Conservation (phyloP, 495 filamentous ascomycete genomes). For the Penicillium arizonense region DNA sequence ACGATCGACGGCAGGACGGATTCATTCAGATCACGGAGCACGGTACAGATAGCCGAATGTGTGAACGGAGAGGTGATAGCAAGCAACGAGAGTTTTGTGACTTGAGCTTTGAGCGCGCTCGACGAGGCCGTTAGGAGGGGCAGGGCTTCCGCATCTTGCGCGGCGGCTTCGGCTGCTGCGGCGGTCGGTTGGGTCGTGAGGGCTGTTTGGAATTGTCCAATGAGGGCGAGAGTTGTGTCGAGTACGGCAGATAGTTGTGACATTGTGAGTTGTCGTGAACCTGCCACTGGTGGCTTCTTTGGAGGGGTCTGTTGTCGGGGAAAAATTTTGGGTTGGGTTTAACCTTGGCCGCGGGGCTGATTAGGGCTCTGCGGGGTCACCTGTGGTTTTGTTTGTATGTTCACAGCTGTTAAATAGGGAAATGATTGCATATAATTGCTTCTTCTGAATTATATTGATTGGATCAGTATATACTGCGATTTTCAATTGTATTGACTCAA, state of each 20-base stretch:
- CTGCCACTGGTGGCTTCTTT: neutral
- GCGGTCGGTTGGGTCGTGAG: constrained; percentile 24
- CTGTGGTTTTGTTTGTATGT: constrained; percentile 9
- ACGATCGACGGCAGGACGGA: constrained; percentile 70
- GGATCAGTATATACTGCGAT: no score
- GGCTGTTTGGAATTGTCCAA: constrained; percentile 39
- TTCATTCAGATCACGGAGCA: constrained; percentile 63
- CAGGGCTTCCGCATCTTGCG: constrained; percentile 48
- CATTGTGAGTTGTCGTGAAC: constrained; percentile 27
- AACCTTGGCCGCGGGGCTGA: constrained; percentile 30
- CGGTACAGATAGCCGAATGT: constrained; percentile 63
- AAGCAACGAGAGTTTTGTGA: constrained; percentile 82
- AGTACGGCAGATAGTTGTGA: constrained; percentile 35
- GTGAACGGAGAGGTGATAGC: constrained; percentile 84
- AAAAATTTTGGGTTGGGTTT: constrained; percentile 27
- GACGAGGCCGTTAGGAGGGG: constrained; percentile 64
- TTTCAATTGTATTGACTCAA: neutral
- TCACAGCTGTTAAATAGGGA: neutral
- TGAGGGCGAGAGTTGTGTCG: constrained; percentile 30
- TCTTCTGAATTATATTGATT: neutral
- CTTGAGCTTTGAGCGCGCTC: constrained; percentile 70
- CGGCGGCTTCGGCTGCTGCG: constrained; percentile 10
- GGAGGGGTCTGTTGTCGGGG: constrained; percentile 11
- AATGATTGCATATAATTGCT: neutral
- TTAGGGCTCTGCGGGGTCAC: constrained; percentile 39